Evolutionary conservation across 352 stramenopile genomes (phyloP).

Genomic region (Pseudoperonospora humuli): DNA sequence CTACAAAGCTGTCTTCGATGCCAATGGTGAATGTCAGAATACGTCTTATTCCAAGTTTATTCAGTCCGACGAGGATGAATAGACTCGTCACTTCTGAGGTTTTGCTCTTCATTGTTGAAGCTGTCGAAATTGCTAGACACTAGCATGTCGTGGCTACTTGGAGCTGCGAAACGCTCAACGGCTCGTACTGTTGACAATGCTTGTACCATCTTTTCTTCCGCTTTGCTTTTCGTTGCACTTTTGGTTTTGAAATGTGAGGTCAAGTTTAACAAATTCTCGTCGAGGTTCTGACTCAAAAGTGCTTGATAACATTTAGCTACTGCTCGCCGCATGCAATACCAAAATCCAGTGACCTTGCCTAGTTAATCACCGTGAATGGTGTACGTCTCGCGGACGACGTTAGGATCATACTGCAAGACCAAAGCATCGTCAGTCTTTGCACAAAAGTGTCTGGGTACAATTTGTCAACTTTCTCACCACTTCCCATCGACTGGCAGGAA

Average conservation of each 20-base stretch:
- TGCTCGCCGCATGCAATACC: neutral
- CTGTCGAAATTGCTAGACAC: constrained; percentile 12
- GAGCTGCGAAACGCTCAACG: constrained; percentile 10
- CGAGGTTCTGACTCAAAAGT: neutral
- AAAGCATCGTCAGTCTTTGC: neutral
- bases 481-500: constrained; percentile 97
- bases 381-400: constrained; percentile 72
- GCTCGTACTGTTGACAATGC: constrained; percentile 15
- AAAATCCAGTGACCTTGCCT: too few species aligned
- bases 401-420: constrained; percentile 62
- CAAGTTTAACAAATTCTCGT: constrained; percentile 6
- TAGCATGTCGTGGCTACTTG: constrained; percentile 7
- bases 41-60: constrained; percentile 89
- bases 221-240: constrained; percentile 15
- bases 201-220: constrained; percentile 35
- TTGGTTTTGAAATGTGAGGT: constrained; percentile 23
- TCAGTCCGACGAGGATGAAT: constrained; percentile 84
- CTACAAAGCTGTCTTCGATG: constrained; percentile 85
- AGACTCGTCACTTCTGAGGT: constrained; percentile 14
- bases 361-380: constrained; percentile 65
- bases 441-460: neutral
- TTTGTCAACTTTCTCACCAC: constrained; percentile 42
- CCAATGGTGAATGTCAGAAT: constrained; percentile 83
- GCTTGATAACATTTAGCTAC: neutral
- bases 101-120: constrained; percentile 9